These are phyloP conservation scores for Sclerotinia nivalis DNA, from an alignment of 2,329 filamentous ascomycete genomes.

Conservation along the genomic window DNA sequence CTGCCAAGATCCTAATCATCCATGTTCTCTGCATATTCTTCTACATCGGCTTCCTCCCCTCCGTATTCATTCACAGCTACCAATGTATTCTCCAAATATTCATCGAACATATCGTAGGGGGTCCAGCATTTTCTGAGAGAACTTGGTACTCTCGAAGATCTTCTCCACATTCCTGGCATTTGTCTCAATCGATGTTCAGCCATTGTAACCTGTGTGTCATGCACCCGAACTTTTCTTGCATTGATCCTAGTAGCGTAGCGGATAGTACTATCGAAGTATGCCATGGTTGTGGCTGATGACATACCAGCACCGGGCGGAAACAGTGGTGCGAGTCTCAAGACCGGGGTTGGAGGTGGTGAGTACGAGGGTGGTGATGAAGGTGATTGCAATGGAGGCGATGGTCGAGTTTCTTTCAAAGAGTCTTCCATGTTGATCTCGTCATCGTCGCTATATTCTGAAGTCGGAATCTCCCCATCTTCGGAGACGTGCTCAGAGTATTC, in stretches of 20 bases:
- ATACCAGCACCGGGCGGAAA: not conserved
- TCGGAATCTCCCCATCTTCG: not conserved
- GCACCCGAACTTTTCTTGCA: conserved; percentile 7
- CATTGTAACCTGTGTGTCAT: not conserved
- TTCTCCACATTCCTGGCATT: not conserved
- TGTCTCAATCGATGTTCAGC: not conserved
- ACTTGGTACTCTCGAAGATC: not conserved
- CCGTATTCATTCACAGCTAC: conserved; percentile 5
- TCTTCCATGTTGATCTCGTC: not conserved
- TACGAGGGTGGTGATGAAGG: conserved; percentile 4
- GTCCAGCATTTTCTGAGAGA: conserved; percentile 15
- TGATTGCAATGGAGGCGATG: not conserved
- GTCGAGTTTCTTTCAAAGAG: no score
- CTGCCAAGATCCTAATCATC: not conserved
- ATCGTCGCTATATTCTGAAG: not conserved
- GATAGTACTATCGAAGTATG: not conserved
- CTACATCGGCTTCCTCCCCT: not conserved
- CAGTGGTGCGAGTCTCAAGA: not conserved
- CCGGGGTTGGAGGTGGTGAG: not conserved
- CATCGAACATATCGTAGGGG: conserved; percentile 1
- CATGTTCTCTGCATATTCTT: not conserved
- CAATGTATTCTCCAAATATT: conserved; percentile 8
- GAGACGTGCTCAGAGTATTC: not conserved
- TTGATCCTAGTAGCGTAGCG: not conserved
- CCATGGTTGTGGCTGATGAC: no score